Base-by-base conservation (phyloP, 805 yeast species). In the Candida coquimbonensis region DNA sequence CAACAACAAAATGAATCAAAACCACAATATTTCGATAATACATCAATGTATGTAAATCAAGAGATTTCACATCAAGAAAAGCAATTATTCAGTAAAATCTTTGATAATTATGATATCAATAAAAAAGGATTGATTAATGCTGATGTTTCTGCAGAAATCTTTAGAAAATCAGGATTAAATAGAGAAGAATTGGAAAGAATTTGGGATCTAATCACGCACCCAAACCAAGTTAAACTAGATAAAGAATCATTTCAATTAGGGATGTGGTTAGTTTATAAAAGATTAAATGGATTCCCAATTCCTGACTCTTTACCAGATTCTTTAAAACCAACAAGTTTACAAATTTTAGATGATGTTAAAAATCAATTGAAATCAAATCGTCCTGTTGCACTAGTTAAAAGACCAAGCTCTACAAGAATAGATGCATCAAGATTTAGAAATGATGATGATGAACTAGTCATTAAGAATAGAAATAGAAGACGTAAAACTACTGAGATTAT, bases 191-290 rank as follows among this genome's bases (percentile, higher is more conserved):
- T 91, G 49, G 98, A 90, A 64, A 72, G 79, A 34, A 87, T 93
- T 50, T 93, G 99, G 99, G 87, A 80, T 43, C 72, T 91, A 51
- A 78, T 90, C 42, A 96, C 93, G 62, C 77, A 83, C 16, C 81
- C 84, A 44, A 87, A 91, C 63, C 76, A 84, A 47, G 96, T 98
- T 2, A 83, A 80, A 62, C 77, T 91, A 53, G 89, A 88, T 63
- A 81, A 81, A 57, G 96, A 91, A 63, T 96, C 90, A 64, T 93
- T 91, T 69, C 87, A 96, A 0, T 91, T 91, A 42, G 97, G 98
- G 25, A 93, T 91, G 98, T 97, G 93, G 71, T 70, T 91, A 47
- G 90, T 91, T 39, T 91, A 93, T 66, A 78, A 96, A 61, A 76
- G 91, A 50, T 72, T 91, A 59, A 90, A 89, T 60, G 97, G 97